phyloP scores from a whole-genome alignment of 768 basidiomycete genomes.

The Pisolithus sp. region DNA sequence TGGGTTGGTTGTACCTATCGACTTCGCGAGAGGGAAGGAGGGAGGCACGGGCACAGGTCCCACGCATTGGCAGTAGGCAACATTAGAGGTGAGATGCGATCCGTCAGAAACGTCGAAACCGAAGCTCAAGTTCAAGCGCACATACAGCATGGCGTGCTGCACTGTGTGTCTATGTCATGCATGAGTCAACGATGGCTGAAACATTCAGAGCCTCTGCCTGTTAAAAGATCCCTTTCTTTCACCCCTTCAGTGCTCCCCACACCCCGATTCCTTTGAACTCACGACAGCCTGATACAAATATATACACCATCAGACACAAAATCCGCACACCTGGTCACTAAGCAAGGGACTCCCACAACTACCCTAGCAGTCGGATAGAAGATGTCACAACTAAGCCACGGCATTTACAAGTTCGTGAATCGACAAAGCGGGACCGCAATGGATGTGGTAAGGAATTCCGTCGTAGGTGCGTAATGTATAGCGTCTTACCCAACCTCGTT shows the following conservation, averaged over 20 bases:
- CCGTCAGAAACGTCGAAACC: neutral
- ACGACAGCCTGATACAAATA: too few relatives aligned
- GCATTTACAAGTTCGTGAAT: constrained; percentile 1
- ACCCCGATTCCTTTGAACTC: too few relatives aligned
- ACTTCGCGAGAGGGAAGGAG: neutral
- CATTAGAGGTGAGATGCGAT: neutral
- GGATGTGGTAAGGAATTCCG: neutral
- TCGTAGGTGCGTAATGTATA: neutral
- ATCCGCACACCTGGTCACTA: too few relatives aligned
- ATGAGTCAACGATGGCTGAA: neutral
- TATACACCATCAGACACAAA: too few relatives aligned
- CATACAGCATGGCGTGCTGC: neutral
- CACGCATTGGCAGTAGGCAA: neutral
- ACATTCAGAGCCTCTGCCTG: neutral
- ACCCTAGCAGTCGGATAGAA: neutral
- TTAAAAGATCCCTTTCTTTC: neutral
- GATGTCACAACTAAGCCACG: neutral
- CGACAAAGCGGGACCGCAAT: neutral
- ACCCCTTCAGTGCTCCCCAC: neutral
- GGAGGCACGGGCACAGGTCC: neutral
- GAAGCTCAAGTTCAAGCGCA: neutral
- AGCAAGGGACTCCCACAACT: neutral
- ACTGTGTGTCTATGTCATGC: neutral
- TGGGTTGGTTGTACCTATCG: neutral
- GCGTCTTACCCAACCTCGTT: neutral